Evolutionary conservation across 768 basidiomycete genomes (phyloP).

Genomic region (Erythrobasidium yunnanense): DNA sequence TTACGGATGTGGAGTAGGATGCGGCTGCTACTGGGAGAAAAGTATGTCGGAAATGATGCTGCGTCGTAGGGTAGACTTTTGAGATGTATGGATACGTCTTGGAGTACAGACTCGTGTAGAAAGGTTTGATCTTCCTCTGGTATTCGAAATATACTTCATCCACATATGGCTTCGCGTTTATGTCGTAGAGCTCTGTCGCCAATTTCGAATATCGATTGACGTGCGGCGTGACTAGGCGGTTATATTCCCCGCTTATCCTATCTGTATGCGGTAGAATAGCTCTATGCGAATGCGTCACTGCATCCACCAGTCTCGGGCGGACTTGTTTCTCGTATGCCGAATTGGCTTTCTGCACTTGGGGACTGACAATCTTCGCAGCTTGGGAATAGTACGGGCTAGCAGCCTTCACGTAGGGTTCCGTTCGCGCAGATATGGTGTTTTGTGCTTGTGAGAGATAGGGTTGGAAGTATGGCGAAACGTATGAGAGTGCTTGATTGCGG

Average conservation of each 20-base stretch:
- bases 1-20: slow-evolving; percentile 29
- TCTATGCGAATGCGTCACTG: slow-evolving; percentile 15
- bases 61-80: slow-evolving; percentile 26
- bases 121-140: background rate
- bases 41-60: slow-evolving; percentile 27
- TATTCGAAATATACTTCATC: background rate
- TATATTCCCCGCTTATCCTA: background rate
- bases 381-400: slow-evolving; percentile 9
- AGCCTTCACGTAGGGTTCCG: background rate
- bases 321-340: background rate
- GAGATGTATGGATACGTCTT: background rate
- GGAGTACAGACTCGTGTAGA: slow-evolving; percentile 2
- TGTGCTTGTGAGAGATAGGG: slow-evolving; percentile 6
- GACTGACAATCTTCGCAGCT: background rate
- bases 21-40: slow-evolving; percentile 28
- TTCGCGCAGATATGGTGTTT: background rate
- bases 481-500: slow-evolving; percentile 4
- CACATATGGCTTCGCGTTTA: slow-evolving; percentile 28
- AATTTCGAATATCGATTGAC: slow-evolving; percentile 16
- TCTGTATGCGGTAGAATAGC: background rate
- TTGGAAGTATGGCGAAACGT: slow-evolving; percentile 5
- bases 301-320: slow-evolving; percentile 4
- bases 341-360: background rate
- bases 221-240: background rate
- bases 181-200: slow-evolving; percentile 25